These are phyloP conservation scores for Camelina sativa DNA, from an alignment of 345 rosid genomes.

Conservation along the genomic window DNA sequence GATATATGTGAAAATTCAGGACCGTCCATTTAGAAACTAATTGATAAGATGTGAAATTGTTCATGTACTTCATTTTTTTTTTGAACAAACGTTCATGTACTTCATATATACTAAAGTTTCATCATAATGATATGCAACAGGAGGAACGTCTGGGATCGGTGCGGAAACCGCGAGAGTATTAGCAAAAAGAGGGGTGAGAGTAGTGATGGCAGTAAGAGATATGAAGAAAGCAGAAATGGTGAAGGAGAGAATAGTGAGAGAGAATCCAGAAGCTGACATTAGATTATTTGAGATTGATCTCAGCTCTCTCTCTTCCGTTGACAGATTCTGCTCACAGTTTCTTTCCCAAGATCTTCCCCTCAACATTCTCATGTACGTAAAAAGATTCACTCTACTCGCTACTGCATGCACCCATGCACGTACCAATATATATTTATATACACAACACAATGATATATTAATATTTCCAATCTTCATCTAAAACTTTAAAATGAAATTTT, in stretches of 20 bases:
- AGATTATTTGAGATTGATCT: conserved; percentile 71
- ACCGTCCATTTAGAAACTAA: neutral
- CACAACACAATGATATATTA: neutral
- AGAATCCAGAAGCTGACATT: conserved; percentile 66
- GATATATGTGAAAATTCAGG: neutral
- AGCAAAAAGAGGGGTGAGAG: conserved; percentile 80
- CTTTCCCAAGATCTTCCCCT: conserved; percentile 73
- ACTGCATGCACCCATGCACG: conserved; percentile 12
- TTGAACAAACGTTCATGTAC: too few species aligned
- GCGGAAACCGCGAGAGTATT: conserved; percentile 85
- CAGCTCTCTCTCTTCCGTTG: conserved; percentile 77
- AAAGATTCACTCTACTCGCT: conserved; percentile 12
- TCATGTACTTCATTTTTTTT: neutral
- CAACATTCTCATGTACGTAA: conserved; percentile 81
- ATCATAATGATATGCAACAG: conserved; percentile 41
- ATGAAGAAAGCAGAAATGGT: conserved; percentile 65
- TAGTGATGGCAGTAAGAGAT: conserved; percentile 88
- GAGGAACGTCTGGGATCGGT: conserved; percentile 96
- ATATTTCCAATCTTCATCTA: neutral
- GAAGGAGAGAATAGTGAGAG: conserved; percentile 61
- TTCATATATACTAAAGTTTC: too few species aligned
- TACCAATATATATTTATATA: neutral
- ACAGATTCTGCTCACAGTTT: conserved; percentile 70
- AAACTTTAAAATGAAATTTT: neutral
- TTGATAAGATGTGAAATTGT: conserved; percentile 2